Base-by-base conservation (phyloP, 176 grass and related monocot genomes). In the Carex scoparia region DNA sequence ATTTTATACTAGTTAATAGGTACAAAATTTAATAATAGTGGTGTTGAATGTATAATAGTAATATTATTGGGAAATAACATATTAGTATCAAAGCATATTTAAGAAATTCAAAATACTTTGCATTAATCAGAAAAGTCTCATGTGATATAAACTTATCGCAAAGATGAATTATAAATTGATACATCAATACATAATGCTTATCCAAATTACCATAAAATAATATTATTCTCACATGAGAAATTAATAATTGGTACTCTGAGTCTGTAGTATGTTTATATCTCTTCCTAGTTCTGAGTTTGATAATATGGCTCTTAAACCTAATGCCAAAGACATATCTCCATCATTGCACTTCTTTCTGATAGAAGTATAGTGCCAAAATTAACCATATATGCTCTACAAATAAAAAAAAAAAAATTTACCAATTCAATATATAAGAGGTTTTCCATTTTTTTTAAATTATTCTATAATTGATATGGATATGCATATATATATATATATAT, bases 381-480 rank as follows among this genome's bases (percentile, higher is more conserved):
- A 82, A 48, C 3, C 55, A 81, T 48, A 48, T 10, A 48, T 63
- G 31, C 46, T n/a, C n/a, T n/a, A n/a, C n/a, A n/a, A n/a, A n/a
- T n/a, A n/a, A n/a, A n/a, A n/a, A n/a, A n/a, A n/a, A n/a, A n/a
- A n/a, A n/a, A n/a, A n/a, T n/a, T n/a, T n/a, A n/a, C 5, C 4
- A 40, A 5, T 5, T 33, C 10, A 83, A 51, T 32, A 83, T 68
- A 83, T n/a, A 68, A 69, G 27, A 78, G 79, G 56, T 65, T 83
- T 42, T 49, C 42, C n/a, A n/a, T n/a, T n/a, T n/a, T n/a, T n/a
- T n/a, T n/a, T n/a, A n/a, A n/a, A n/a, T n/a, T n/a, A n/a, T n/a
- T n/a, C n/a, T n/a, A n/a, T n/a, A n/a, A 83, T 55, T 83, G 81
- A 83, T 69, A 83, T 35, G 28, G 81, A 83, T 62, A 65, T 40